phyloP scores from a whole-genome alignment of 2,329 filamentous ascomycete species.

The Capronia americana region DNA sequence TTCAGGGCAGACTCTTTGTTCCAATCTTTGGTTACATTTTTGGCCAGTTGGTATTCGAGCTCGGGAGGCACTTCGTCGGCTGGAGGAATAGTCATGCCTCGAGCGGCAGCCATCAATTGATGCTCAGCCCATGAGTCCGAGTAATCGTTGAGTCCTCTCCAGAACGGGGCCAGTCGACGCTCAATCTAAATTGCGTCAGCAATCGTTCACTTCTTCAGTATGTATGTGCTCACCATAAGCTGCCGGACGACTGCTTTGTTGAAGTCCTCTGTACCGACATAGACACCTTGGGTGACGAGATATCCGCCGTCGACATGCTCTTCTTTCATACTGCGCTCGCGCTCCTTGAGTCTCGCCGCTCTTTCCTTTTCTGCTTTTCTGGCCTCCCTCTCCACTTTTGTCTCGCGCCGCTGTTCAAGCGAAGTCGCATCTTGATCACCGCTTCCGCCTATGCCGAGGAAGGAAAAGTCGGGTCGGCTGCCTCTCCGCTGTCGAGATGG shows the following conservation, averaged over 20 bases:
- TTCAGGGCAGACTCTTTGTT: conserved; percentile 67
- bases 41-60: conserved; percentile 60
- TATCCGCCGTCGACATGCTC: conserved; percentile 95
- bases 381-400: conserved; percentile 88
- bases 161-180: conserved; percentile 89
- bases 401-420: conserved; percentile 75
- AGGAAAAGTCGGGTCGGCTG: conserved; percentile 65
- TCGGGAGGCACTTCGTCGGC: conserved; percentile 83
- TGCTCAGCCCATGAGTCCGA: conserved; percentile 89
- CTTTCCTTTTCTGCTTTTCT: conserved; percentile 84
- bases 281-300: conserved; percentile 91
- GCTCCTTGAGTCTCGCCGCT: conserved; percentile 75
- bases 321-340: conserved; percentile 86
- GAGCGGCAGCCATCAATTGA: conserved; percentile 89
- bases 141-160: conserved; percentile 90
- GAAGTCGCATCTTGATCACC: conserved; percentile 58
- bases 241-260: conserved; percentile 87
- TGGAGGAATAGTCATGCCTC: conserved; percentile 81
- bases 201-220: not conserved
- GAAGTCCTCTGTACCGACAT: conserved; percentile 91
- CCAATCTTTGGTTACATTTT: conserved; percentile 53
- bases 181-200: conserved; percentile 72
- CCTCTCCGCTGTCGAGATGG: conserved; percentile 57
- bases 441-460: conserved; percentile 61
- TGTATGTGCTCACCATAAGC: conserved; percentile 71